Conservation (phyloP, 2,329 filamentous ascomycete species). For the Kalaharituber pfeilii region DNA sequence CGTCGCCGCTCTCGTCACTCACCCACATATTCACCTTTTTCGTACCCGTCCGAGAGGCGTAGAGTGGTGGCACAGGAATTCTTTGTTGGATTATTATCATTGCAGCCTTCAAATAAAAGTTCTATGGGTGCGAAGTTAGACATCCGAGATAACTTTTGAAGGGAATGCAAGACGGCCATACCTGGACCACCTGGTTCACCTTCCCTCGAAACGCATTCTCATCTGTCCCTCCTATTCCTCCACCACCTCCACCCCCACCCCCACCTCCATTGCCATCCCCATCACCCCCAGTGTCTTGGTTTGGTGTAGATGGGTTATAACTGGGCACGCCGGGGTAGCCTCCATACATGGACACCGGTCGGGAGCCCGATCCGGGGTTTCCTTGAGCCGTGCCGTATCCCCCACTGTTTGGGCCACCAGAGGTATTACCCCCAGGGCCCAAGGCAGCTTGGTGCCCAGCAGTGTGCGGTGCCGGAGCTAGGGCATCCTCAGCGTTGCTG, state of each 20-base stretch:
- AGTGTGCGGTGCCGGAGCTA: not conserved
- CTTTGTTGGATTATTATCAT: slow-evolving; percentile 17
- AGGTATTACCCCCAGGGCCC: not conserved
- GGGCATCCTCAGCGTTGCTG: not conserved
- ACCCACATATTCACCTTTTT: slow-evolving; percentile 20
- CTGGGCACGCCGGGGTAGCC: not conserved
- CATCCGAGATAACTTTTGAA: no score
- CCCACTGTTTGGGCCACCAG: not conserved
- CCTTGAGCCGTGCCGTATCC: not conserved
- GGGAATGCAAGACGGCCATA: not conserved
- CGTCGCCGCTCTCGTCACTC: slow-evolving; percentile 2
- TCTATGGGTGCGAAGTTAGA: not conserved
- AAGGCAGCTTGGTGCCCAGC: not conserved
- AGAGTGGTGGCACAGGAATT: slow-evolving; percentile 9
- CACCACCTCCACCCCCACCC: slow-evolving; percentile 3
- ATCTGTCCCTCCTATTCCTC: not conserved
- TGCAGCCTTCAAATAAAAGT: slow-evolving; percentile 18
- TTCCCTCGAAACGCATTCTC: slow-evolving; percentile 15
- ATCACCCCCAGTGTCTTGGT: not conserved
- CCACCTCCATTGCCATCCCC: not conserved
- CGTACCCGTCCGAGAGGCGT: slow-evolving; percentile 10
- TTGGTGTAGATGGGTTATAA: not conserved
- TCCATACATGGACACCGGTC: not conserved
- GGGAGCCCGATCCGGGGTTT: not conserved
- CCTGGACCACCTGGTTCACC: slow-evolving; percentile 19